Percentiles rank a stretch among this genome's conserved stretches.
Conservation (phyloP, 2,329 filamentous ascomycete genomes). For the Phyllosticta citrichinensis region DNA sequence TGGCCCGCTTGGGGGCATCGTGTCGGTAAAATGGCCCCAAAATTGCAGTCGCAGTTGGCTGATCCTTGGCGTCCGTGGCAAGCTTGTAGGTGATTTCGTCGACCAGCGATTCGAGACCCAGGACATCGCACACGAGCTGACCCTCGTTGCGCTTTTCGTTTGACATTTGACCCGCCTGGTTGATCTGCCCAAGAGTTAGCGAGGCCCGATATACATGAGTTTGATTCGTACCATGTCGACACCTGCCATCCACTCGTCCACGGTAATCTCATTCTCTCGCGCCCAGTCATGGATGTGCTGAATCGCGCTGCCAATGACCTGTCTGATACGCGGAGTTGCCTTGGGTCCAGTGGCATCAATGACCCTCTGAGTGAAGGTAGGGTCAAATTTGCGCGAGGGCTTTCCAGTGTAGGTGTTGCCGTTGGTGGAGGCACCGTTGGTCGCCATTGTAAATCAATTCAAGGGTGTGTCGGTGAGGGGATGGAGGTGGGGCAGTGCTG, state of each 20-base stretch:
- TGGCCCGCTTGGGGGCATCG: conserved; percentile 59
- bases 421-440: conserved; percentile 12
- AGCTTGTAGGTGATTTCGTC: conserved; percentile 71
- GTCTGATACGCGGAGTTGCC: conserved; percentile 52
- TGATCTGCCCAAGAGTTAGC: conserved; percentile 32
- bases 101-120: conserved; percentile 52
- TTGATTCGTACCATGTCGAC: conserved; percentile 50
- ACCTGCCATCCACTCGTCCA: conserved; percentile 67
- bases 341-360: conserved; percentile 64
- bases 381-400: conserved; percentile 48
- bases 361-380: conserved; percentile 65
- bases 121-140: conserved; percentile 48
- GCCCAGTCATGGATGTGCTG: conserved; percentile 69
- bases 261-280: conserved; percentile 65
- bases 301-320: conserved; percentile 55
- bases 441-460: conserved; percentile 13
- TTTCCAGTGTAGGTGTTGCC: not conserved
- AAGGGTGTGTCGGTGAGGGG: not conserved
- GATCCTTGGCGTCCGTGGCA: conserved; percentile 39
- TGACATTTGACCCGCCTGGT: conserved; percentile 54
- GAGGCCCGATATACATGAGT: not conserved
- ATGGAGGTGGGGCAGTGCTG: not conserved
- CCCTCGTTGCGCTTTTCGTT: conserved; percentile 53
- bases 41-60: conserved; percentile 64
- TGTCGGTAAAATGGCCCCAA: conserved; percentile 77